Conservation (phyloP, 2,329 filamentous ascomycete genomes). For the Colletotrichum tropicicola region DNA sequence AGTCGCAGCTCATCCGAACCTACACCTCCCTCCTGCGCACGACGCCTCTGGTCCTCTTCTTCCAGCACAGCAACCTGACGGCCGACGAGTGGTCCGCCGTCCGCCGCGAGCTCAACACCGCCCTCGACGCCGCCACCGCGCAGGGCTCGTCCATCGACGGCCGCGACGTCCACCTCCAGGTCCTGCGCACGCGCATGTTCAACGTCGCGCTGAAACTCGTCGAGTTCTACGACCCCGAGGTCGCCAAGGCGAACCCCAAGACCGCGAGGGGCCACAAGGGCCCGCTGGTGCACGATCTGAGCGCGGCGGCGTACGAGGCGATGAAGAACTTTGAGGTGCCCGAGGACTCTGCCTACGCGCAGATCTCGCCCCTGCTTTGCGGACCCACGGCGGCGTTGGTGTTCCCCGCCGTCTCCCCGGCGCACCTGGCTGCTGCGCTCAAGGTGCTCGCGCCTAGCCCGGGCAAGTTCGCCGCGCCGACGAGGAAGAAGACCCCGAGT, state of each 20-base stretch:
- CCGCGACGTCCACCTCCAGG: constrained; percentile 77
- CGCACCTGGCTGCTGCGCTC: constrained; percentile 83
- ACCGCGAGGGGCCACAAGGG: constrained; percentile 40
- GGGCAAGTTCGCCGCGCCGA: constrained; percentile 80
- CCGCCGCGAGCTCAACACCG: constrained; percentile 52
- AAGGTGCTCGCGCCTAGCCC: constrained; percentile 78
- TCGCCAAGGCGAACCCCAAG: constrained; percentile 36
- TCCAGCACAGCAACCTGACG: constrained; percentile 75
- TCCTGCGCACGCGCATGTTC: constrained; percentile 90
- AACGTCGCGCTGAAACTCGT: constrained; percentile 84
- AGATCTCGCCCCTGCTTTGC: constrained; percentile 79
- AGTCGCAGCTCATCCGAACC: constrained; percentile 85
- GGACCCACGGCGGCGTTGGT: constrained; percentile 84
- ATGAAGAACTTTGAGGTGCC: constrained; percentile 49
- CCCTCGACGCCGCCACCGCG: constrained; percentile 51
- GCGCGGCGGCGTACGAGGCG: constrained; percentile 59
- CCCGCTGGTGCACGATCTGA: constrained; percentile 60
- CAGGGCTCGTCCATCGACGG: constrained; percentile 58
- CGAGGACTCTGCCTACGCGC: constrained; percentile 54
- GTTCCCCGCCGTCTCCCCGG: constrained; percentile 84
- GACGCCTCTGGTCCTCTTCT: constrained; percentile 85
- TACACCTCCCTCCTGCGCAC: constrained; percentile 91
- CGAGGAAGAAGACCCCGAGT: constrained; percentile 77
- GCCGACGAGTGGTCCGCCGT: constrained; percentile 69
- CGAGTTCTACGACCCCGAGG: constrained; percentile 76